phyloP scores from a whole-genome alignment of 768 basidiomycete species.

The Lentinula aciculospora region DNA sequence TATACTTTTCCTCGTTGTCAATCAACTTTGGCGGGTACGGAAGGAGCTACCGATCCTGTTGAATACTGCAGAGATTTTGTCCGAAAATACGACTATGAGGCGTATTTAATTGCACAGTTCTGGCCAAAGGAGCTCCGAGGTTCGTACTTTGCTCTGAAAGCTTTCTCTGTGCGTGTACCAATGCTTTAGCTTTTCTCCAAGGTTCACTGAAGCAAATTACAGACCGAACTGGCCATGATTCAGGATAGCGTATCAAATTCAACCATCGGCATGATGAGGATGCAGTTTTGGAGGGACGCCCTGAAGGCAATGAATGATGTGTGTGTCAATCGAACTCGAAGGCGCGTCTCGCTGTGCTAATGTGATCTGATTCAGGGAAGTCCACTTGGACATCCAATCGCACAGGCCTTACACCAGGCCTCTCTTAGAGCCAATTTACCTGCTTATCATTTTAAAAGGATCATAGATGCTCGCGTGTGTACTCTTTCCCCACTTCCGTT shows the following conservation, averaged over 20 bases:
- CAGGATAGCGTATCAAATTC: conserved; percentile 73
- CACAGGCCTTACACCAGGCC: conserved; percentile 61
- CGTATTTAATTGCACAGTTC: conserved; percentile 64
- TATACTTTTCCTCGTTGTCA: not conserved
- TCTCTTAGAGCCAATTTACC: conserved; percentile 26
- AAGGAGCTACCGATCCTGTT: conserved; percentile 30
- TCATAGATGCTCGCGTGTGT: conserved; percentile 79
- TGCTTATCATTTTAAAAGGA: conserved; percentile 74
- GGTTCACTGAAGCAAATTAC: not conserved
- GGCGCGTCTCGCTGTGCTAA: conserved; percentile 9
- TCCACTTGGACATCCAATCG: conserved; percentile 78
- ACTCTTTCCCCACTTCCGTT: conserved; percentile 6
- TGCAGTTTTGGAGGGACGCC: conserved; percentile 87
- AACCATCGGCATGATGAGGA: conserved; percentile 74
- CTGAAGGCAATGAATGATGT: conserved; percentile 65
- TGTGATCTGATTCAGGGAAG: conserved; percentile 43
- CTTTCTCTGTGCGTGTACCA: conserved; percentile 65
- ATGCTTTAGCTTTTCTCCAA: not conserved
- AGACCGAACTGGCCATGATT: conserved; percentile 60
- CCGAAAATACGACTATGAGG: conserved; percentile 78
- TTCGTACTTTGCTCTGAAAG: conserved; percentile 75
- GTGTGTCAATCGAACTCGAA: conserved; percentile 15
- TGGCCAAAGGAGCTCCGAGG: conserved; percentile 61
- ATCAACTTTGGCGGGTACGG: conserved; percentile 1
- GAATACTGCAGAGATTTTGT: conserved; percentile 70